These are phyloP conservation scores for Cryptococcus floricola DNA, from an alignment of 1,284 basidiomycete genomes.

Conservation along the genomic window DNA sequence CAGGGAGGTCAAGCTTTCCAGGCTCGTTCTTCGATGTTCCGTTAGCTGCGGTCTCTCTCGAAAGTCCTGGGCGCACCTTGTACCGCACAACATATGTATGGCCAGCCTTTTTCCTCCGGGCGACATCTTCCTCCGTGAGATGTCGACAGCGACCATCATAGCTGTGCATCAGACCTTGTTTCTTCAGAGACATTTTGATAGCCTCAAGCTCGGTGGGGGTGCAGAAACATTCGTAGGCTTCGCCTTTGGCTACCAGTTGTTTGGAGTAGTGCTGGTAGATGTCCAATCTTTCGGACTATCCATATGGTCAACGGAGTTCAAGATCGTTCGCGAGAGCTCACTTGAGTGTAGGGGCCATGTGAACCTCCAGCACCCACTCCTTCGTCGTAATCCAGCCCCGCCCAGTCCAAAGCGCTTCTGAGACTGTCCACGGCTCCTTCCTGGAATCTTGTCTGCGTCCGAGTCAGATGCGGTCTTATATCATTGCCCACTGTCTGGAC, in stretches of 20 bases:
- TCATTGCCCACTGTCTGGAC: conserved; percentile 17
- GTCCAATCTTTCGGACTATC: conserved; percentile 78
- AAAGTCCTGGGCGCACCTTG: conserved; percentile 53
- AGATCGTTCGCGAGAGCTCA: conserved; percentile 31
- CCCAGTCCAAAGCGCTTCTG: conserved; percentile 75
- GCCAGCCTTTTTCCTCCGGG: conserved; percentile 65
- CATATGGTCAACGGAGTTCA: too few species aligned
- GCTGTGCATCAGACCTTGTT: conserved; percentile 66
- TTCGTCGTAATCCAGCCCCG: conserved; percentile 87
- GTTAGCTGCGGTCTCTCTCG: background rate
- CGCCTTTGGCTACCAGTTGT: conserved; percentile 52
- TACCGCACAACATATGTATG: conserved; percentile 79
- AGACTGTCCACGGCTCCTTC: conserved; percentile 69
- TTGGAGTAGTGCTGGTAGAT: conserved; percentile 72
- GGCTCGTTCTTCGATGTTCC: conserved; percentile 12
- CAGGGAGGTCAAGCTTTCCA: conserved; percentile 16
- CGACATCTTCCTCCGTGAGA: conserved; percentile 78
- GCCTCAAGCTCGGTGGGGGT: conserved; percentile 62
- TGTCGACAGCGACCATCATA: conserved; percentile 84
- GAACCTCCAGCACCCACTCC: conserved; percentile 77
- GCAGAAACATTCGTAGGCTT: conserved; percentile 94
- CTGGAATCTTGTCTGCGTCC: conserved; percentile 8
- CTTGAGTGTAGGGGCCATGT: conserved; percentile 78
- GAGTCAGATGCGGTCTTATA: background rate
- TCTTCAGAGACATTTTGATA: conserved; percentile 65